Base-by-base conservation (phyloP, 306 rosid species). In the Calophaca sinica region DNA sequence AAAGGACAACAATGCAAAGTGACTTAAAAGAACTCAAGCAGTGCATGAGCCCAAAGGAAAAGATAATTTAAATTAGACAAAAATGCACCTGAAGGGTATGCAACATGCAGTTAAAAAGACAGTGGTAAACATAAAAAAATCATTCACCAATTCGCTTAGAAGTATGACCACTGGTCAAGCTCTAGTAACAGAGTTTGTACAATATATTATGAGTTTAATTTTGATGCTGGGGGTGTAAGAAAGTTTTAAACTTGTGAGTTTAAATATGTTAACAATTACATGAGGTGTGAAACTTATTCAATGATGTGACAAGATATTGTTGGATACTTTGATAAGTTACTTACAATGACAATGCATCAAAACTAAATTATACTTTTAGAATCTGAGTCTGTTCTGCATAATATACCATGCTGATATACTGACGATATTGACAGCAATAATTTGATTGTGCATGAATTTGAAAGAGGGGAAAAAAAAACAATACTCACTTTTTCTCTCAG, bases 401-500 rank as follows among this genome's bases (percentile, higher is more conserved):
- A 50, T 33, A 48, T 55, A 65, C 10, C 10, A 15, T 46, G 62
- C 74, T 68, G 35, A 60, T 4, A 75, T 68, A 31, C 39, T 13
- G 62, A 10, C 49, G 64, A 80, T 13, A 32, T 58, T 38, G 44
- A 59, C 15, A 53, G 35, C 9, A 54, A 61, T 3, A 10, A 42
- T 42, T 50, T 50, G 58, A 35, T 5, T 28, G 41, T 45, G 53
- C 66, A 55, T 65, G 32, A 62, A 28, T 45, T n/a, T 9, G 10
- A 45, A 32, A 64, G 45, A 68, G 46, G 74, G 20, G 2, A 33
- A 20, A 70, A 77, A 49, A 13, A 50, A 61, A 11, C 11, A 32
- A 28, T 45, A 84, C 89, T 82, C 77, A 91, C 98, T 57, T 94
- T 94, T 49, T 94, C 97, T 82, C 98, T 87, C 86, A 91, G 81